Evolutionary conservation across 2,329 filamentous ascomycete genomes (phyloP).

Genomic region (Raffaelea deltoideospora): DNA sequence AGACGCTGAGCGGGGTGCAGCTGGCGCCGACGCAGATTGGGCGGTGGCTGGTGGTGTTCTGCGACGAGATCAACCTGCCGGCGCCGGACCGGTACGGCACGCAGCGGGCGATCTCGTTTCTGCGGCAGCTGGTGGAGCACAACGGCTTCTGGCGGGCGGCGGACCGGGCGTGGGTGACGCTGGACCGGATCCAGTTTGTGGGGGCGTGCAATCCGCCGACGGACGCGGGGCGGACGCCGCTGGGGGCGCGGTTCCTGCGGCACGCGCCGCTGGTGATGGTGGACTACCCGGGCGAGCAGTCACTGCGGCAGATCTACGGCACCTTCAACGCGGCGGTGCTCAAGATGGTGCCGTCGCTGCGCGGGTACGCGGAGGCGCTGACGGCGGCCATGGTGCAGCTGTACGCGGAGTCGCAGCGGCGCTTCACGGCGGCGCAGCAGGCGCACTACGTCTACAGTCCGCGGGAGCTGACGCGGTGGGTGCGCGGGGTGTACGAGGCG

Average conservation of each 20-base stretch:
- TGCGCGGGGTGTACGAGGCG: slow-evolving; percentile 91
- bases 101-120: slow-evolving; percentile 90
- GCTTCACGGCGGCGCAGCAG: slow-evolving; percentile 92
- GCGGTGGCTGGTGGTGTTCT: slow-evolving; percentile 96
- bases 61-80: slow-evolving; percentile 97
- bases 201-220: slow-evolving; percentile 97
- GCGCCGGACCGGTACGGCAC: slow-evolving; percentile 96
- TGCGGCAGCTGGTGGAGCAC: slow-evolving; percentile 93
- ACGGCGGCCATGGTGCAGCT: slow-evolving; percentile 97
- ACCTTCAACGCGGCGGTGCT: slow-evolving; percentile 94
- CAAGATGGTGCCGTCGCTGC: slow-evolving; percentile 90
- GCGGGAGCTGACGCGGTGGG: slow-evolving; percentile 95
- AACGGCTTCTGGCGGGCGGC: slow-evolving; percentile 98
- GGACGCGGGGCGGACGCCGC: slow-evolving; percentile 86
- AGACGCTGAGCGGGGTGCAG: slow-evolving; percentile 90
- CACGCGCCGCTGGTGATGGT: slow-evolving; percentile 99
- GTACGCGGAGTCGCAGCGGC: slow-evolving; percentile 84
- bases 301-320: slow-evolving; percentile 92
- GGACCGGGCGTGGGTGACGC: slow-evolving; percentile 93
- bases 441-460: slow-evolving; percentile 99
- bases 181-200: slow-evolving; percentile 97
- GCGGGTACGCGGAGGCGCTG: slow-evolving; percentile 84
- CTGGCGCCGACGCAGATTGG: slow-evolving; percentile 94
- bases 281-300: slow-evolving; percentile 92
- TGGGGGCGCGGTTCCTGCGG: slow-evolving; percentile 84